Evolutionary conservation across 164 flowering plant species (phyloP).

Genomic region (Warburgia ugandensis): DNA sequence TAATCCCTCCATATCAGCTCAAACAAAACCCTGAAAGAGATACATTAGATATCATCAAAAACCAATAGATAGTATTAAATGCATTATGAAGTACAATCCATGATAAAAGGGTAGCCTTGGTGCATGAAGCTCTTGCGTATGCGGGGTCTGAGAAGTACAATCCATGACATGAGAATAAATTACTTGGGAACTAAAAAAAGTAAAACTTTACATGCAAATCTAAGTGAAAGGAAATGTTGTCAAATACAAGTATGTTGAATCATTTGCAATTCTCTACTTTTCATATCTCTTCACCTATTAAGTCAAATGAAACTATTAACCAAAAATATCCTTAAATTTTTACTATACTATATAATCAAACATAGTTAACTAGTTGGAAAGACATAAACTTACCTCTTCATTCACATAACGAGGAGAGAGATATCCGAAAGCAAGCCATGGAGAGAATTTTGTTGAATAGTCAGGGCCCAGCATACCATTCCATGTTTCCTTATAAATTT

Average conservation of each 20-base stretch:
- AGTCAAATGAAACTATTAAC: slow-evolving; percentile 4
- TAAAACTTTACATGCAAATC: neutral
- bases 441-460: slow-evolving; percentile 93
- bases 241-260: slow-evolving; percentile 88
- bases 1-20: slow-evolving; percentile 96
- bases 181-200: neutral
- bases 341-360: too few relatives aligned
- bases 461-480: slow-evolving; percentile 93
- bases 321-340: too few relatives aligned
- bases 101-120: too few relatives aligned
- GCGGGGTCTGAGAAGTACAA: too few relatives aligned
- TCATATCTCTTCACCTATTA: slow-evolving; percentile 85
- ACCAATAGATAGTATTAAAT: too few relatives aligned
- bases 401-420: slow-evolving; percentile 72
- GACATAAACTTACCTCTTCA: slow-evolving; percentile 89
- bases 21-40: slow-evolving; percentile 83
- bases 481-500: slow-evolving; percentile 68
- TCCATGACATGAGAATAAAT: too few relatives aligned
- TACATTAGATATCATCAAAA: too few relatives aligned
- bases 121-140: too few relatives aligned
- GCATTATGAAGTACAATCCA: too few relatives aligned
- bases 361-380: too few relatives aligned
- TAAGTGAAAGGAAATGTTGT: neutral
- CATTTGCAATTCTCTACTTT: slow-evolving; percentile 58
- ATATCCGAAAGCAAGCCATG: slow-evolving; percentile 93